Evolutionary conservation across 495 filamentous ascomycete genomes (phyloP), one percentile per base, ranked within the genome.

Genomic region (Tricharina praecox): DNA sequence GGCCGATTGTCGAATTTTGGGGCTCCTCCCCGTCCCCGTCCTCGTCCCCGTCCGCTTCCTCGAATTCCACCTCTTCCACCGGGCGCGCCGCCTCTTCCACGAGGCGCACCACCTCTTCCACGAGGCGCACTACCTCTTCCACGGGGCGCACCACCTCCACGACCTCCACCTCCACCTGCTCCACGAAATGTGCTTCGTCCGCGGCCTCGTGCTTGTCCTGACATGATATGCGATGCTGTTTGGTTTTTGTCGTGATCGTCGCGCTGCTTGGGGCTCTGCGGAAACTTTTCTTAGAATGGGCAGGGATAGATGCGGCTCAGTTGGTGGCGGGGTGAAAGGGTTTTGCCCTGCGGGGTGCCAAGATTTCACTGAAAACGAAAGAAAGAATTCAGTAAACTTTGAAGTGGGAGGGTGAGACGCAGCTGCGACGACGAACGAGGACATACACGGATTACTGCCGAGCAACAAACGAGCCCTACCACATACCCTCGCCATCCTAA

Each of bases 11-110:
- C 61, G 1, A 35, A 43, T 4, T 23, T 40, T 37, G 46, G 51
- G 13, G 48, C 52, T 26, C 48, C 50, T 28, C 32, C 24, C 25
- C 56, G 41, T 30, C 53, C 46, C 26, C 54, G 42, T 15, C 54
- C 55, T 26, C 55, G 54, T 40, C 63, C 53, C n/a, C 49, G 38
- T 48, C 49, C 48, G 32, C 59, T 47, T 16, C 54, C 50, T 20
- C 58, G 49, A 19, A 55, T 57, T 44, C 50, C 36, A 39, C 52
- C 56, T 45, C 54, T 23, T 19, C 38, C 42, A 23, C 55, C n/a
- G n/a, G n/a, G 16, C 1, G 47, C 49, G 18, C 43, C 37, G 8
- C 53, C 48, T 34, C 53, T 39, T 28, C 46, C 24, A 1, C 53
- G 45, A 37, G 53, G 16, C 1, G 47, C 49, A 16, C 43, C 37